Percentiles rank a stretch among this genome's conserved stretches.
Conservation (phyloP, 2,329 filamentous ascomycete genomes). For the Pezicula rhizophila region DNA sequence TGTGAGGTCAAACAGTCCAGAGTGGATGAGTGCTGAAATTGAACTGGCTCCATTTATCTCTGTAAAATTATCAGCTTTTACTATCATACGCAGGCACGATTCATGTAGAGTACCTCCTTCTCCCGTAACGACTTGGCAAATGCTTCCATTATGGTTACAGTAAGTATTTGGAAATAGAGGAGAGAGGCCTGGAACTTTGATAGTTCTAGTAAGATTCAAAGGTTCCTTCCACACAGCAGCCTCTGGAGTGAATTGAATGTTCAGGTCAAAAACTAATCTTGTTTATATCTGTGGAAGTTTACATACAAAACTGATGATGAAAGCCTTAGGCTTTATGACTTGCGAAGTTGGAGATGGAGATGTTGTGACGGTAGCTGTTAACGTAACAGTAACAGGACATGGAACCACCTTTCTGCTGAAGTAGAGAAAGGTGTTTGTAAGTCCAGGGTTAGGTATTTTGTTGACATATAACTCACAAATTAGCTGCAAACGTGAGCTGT, state of each 20-base stretch:
- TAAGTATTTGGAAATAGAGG: background rate
- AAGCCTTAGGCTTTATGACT: background rate
- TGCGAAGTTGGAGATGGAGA: background rate
- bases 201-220: background rate
- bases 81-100: background rate
- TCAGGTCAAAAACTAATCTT: background rate
- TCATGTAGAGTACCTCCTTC: background rate
- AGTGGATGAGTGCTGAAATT: constrained; percentile 54
- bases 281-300: background rate
- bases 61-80: background rate
- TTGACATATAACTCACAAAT: too few species aligned
- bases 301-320: background rate
- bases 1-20: constrained; percentile 53
- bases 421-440: too few species aligned
- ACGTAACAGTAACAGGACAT: background rate
- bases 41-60: constrained; percentile 70
- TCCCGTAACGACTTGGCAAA: background rate
- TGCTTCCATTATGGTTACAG: background rate
- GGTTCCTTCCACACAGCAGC: background rate
- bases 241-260: background rate
- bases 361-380: background rate
- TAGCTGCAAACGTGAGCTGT: too few species aligned
- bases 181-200: background rate
- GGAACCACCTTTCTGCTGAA: background rate
- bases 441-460: too few species aligned